Evolutionary conservation across 2,329 filamentous ascomycete genomes (phyloP).

Genomic region (Talaromyces sp.): DNA sequence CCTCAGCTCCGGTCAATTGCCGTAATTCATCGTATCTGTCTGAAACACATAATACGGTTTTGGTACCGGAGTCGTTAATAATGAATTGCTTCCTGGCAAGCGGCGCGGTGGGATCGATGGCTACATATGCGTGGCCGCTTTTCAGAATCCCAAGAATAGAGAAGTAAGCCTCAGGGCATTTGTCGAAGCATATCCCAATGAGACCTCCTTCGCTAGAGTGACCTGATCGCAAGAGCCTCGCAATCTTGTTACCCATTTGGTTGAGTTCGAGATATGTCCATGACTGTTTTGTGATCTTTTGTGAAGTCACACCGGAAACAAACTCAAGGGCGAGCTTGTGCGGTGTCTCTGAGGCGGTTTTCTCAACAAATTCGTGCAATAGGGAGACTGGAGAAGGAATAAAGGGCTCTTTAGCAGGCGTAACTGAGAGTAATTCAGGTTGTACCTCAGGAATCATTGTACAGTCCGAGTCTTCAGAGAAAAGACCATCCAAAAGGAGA

Average conservation of each 20-base stretch:
- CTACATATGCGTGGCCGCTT: conserved; percentile 75
- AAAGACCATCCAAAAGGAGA: conserved; percentile 58
- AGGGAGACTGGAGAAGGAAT: conserved; percentile 59
- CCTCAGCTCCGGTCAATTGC: conserved; percentile 31
- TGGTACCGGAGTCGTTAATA: conserved; percentile 66
- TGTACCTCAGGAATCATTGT: conserved; percentile 36
- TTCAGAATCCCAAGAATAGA: conserved; percentile 79
- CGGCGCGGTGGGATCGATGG: conserved; percentile 73
- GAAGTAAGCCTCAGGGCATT: conserved; percentile 80
- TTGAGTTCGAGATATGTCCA: conserved; percentile 79
- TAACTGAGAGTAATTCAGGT: conserved; percentile 55
- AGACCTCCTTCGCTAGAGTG: conserved; percentile 57
- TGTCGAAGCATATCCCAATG: conserved; percentile 76
- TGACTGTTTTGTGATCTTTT: conserved; percentile 44
- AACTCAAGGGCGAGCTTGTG: conserved; percentile 71
- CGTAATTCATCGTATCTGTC: conserved; percentile 41
- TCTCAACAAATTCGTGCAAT: conserved; percentile 76
- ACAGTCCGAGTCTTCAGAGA: conserved; percentile 42
- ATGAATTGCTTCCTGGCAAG: conserved; percentile 73
- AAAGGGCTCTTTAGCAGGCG: conserved; percentile 56
- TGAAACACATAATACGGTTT: conserved; percentile 59
- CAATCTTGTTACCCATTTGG: conserved; percentile 66
- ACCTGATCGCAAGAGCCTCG: conserved; percentile 56
- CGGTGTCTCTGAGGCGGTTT: conserved; percentile 55
- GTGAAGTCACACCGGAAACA: conserved; percentile 54